Evolutionary conservation across 306 rosid species (phyloP), one percentile per base, ranked within the genome.

Genomic region (Trifolium pratense): DNA sequence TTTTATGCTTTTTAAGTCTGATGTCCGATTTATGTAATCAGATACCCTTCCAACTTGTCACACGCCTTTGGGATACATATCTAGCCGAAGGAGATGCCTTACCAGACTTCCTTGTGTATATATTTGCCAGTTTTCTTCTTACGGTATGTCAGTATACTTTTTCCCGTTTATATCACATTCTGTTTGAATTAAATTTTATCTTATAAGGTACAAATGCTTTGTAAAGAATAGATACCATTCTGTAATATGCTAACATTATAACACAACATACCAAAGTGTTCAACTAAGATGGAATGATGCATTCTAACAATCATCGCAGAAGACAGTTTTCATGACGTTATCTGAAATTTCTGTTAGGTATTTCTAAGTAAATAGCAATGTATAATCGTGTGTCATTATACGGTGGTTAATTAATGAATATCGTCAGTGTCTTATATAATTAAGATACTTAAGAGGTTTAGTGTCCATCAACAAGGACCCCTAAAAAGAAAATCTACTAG

Each of bases 21-120:
- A 85, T 69, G 66, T 32, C 37, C 68, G 45, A 58, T 75, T 56
- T 81, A 48, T 83, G 74, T 37, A 23, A 71, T 62, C 81, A 95
- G 99, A 86, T 95, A 75, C 99, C 99, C 59, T 95, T 90, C 82
- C 79, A 87, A 79, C 92, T 95, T n/a, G 87, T 95, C 66, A 84
- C 93, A 11, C 99, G 99, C 79, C 85, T 95, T 59, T 95, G 99
- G 99, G 99, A 95, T 83, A 95, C 99, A 3, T 95, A 91, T 79
- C 99, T 95, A 68, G 97, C 99, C 3, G 97, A 95, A 85, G 99
- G 99, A 78, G 97, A 95, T 78, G 96, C 93, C 39, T 85, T 95
- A 77, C 97, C 99, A 37, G 97, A 95, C 79, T 95, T 95, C 84
- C 99, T 95, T 73, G 97, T 95, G 71, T 95, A 95, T 71, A 95